phyloP scores from a whole-genome alignment of 441 rosid genomes.

The Cnidoscolus chayamansa region DNA sequence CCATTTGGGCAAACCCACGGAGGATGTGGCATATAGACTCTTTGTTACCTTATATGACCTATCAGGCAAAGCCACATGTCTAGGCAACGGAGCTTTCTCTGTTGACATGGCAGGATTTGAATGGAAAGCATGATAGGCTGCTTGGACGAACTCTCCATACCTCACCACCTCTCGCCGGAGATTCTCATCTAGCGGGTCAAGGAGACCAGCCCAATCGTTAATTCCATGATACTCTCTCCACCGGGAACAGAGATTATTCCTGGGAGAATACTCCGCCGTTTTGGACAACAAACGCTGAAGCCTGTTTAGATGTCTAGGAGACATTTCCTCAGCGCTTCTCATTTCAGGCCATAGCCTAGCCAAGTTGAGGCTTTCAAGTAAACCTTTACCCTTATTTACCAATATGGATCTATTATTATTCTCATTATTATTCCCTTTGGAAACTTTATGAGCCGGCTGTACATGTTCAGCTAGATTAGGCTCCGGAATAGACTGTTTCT shows the following conservation, averaged over 20 bases:
- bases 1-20: conserved; percentile 67
- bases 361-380: conserved; percentile 54
- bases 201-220: conserved; percentile 57
- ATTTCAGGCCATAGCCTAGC: conserved; percentile 67
- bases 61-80: conserved; percentile 46
- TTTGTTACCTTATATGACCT: conserved; percentile 58
- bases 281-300: conserved; percentile 71
- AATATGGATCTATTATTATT: conserved; percentile 15
- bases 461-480: conserved; percentile 13
- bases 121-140: conserved; percentile 66
- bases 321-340: conserved; percentile 83
- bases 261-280: conserved; percentile 73
- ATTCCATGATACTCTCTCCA: conserved; percentile 65
- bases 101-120: conserved; percentile 65
- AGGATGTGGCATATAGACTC: conserved; percentile 64
- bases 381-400: conserved; percentile 31
- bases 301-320: conserved; percentile 60
- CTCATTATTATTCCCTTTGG: background rate
- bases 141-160: conserved; percentile 69
- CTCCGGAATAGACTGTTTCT: conserved; percentile 25
- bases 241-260: conserved; percentile 47
- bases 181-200: conserved; percentile 70
- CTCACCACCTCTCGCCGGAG: conserved; percentile 71
- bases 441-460: conserved; percentile 19
- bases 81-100: conserved; percentile 41